These are phyloP conservation scores for Allantophomopsis cytisporea DNA, from an alignment of 2,329 filamentous ascomycete species.

Conservation along the genomic window DNA sequence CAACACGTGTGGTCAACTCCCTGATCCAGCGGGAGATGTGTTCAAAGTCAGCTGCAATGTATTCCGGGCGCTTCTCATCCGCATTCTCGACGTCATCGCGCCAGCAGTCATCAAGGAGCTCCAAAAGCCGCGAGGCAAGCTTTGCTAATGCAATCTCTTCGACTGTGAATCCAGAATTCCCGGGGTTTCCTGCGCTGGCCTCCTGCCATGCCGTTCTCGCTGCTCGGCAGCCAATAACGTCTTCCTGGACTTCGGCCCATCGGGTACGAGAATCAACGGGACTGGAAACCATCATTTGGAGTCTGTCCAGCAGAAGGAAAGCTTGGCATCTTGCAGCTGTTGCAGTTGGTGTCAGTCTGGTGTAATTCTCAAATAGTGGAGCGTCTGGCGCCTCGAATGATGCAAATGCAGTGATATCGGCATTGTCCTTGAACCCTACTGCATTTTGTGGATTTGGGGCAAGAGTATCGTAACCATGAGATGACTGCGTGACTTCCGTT, in stretches of 20 bases:
- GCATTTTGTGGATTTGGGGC: neutral
- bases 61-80: neutral
- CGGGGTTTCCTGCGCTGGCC: too few species aligned
- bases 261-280: neutral
- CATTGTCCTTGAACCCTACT: slow-evolving; percentile 10
- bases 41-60: slow-evolving; percentile 3
- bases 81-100: neutral
- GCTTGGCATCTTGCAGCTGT: slow-evolving; percentile 8
- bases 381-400: slow-evolving; percentile 14
- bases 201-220: neutral
- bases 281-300: neutral
- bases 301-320: neutral
- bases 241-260: neutral
- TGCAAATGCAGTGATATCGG: slow-evolving; percentile 17
- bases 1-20: neutral
- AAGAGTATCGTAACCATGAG: slow-evolving; percentile 13
- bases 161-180: neutral
- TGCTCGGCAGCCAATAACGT: neutral
- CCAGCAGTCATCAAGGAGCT: neutral
- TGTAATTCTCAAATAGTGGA: slow-evolving; percentile 11
- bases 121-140: neutral
- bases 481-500: slow-evolving; percentile 3
- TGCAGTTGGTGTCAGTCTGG: slow-evolving; percentile 10
- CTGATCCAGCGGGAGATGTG: neutral
- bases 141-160: neutral